These are phyloP conservation scores for Verticillium longisporum DNA, from an alignment of 2,329 filamentous ascomycete genomes.

Conservation along the genomic window DNA sequence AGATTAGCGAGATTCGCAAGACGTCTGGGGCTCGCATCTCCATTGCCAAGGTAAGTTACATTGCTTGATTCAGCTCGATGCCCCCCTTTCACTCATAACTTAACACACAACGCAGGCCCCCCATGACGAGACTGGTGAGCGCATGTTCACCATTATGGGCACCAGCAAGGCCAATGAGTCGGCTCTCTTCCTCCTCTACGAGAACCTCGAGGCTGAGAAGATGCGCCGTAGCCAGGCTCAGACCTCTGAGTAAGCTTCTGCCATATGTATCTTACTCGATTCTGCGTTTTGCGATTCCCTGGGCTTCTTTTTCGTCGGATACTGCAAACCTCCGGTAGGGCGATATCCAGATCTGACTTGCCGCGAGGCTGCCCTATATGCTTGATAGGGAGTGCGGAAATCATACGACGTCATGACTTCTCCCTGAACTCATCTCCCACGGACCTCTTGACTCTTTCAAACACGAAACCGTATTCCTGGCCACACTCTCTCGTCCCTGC, in stretches of 20 bases:
- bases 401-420: conserved; percentile 32
- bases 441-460: neutral
- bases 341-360: conserved; percentile 53
- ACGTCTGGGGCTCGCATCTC: conserved; percentile 94
- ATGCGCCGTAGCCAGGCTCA: conserved; percentile 85
- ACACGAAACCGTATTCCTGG: neutral
- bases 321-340: conserved; percentile 39
- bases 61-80: too few relatives aligned
- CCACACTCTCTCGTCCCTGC: neutral
- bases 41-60: conserved; percentile 69
- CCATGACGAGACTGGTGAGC: conserved; percentile 94
- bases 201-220: conserved; percentile 99
- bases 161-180: conserved; percentile 91
- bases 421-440: neutral
- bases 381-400: conserved; percentile 33
- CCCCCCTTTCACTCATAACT: neutral
- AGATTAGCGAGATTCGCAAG: conserved; percentile 98
- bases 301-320: conserved; percentile 39
- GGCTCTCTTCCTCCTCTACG: conserved; percentile 91
- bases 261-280: neutral
- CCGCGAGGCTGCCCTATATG: conserved; percentile 52
- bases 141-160: conserved; percentile 99
- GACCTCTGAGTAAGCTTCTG: conserved; percentile 37
- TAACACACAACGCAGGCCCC: conserved; percentile 51
- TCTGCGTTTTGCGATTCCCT: conserved; percentile 13